phyloP scores from a whole-genome alignment of 805 yeast species.

The Saturnispora sekii region DNA sequence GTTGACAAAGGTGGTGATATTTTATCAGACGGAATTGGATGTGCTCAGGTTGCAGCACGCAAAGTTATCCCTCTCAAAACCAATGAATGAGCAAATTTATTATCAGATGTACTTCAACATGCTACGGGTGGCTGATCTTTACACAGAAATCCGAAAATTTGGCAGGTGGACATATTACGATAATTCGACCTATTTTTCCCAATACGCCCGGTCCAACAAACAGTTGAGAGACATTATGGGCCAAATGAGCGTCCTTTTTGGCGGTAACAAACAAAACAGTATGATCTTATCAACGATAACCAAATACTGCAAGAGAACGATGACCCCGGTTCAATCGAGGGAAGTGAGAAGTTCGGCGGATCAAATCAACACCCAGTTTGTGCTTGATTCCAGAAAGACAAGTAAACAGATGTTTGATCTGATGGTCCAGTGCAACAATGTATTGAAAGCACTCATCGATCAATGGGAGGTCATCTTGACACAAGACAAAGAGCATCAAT shows the following conservation, averaged over 20 bases:
- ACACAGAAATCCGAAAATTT: slow-evolving; percentile 35
- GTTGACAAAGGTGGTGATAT: slow-evolving; percentile 11
- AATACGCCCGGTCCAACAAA: slow-evolving; percentile 25
- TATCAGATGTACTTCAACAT: slow-evolving; percentile 34
- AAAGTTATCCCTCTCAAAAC: slow-evolving; percentile 13
- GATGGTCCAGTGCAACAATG: slow-evolving; percentile 11
- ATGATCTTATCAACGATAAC: slow-evolving; percentile 39
- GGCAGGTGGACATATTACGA: slow-evolving; percentile 40
- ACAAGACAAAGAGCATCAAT: slow-evolving; percentile 32
- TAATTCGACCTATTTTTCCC: slow-evolving; percentile 35
- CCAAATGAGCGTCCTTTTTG: slow-evolving; percentile 21
- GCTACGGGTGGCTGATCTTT: slow-evolving; percentile 40
- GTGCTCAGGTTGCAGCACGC: slow-evolving; percentile 25
- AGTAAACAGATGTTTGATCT: slow-evolving; percentile 31
- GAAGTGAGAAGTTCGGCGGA: slow-evolving; percentile 5
- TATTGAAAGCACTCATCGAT: slow-evolving; percentile 30
- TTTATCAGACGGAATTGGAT: slow-evolving; percentile 15
- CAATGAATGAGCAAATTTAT: slow-evolving; percentile 14
- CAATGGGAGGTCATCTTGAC: slow-evolving; percentile 29
- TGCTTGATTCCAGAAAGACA: slow-evolving; percentile 32
- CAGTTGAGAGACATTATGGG: slow-evolving; percentile 19
- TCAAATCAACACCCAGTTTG: slow-evolving; percentile 5
- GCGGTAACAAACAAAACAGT: slow-evolving; percentile 40
- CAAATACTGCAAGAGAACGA: slow-evolving; percentile 34
- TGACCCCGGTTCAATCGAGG: background rate